Conservation (phyloP, 2,329 filamentous ascomycete genomes). For the Davidsoniella australis region DNA sequence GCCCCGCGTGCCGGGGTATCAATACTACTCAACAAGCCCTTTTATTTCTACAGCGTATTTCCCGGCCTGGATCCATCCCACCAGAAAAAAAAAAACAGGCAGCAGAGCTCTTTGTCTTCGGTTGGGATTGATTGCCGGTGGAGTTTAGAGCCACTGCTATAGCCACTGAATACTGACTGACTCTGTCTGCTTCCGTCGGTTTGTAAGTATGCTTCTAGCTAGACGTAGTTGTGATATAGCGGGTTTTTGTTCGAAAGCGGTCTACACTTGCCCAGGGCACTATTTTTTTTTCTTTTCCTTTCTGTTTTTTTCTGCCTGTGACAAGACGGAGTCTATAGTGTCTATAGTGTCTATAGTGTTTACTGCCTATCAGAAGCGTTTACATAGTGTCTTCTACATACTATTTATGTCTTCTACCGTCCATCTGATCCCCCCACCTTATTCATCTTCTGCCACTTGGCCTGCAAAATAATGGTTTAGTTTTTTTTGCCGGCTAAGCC, state of each 20-base stretch:
- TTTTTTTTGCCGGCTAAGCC: background rate
- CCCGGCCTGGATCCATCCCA: no score
- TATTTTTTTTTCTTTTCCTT: background rate
- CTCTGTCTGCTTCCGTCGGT: no score
- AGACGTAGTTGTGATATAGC: background rate
- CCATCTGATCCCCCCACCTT: background rate
- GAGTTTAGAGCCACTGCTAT: no score
- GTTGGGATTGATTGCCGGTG: no score
- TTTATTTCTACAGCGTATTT: no score
- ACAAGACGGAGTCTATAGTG: background rate
- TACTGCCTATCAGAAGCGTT: no score
- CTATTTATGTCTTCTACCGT: no score
- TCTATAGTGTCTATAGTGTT: no score
- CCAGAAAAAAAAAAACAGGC: no score
- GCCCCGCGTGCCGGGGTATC: background rate
- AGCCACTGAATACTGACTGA: no score
- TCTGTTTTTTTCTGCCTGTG: background rate
- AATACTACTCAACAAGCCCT: background rate
- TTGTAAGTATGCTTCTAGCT: background rate
- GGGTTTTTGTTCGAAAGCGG: constrained; percentile 1
- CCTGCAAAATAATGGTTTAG: background rate
- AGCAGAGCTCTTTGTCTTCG: no score
- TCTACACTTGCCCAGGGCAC: background rate
- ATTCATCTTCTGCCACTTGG: background rate
- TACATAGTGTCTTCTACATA: background rate